Evolutionary conservation across 129 eudicot genomes (phyloP).

Genomic region (Pulicaria dysenterica): DNA sequence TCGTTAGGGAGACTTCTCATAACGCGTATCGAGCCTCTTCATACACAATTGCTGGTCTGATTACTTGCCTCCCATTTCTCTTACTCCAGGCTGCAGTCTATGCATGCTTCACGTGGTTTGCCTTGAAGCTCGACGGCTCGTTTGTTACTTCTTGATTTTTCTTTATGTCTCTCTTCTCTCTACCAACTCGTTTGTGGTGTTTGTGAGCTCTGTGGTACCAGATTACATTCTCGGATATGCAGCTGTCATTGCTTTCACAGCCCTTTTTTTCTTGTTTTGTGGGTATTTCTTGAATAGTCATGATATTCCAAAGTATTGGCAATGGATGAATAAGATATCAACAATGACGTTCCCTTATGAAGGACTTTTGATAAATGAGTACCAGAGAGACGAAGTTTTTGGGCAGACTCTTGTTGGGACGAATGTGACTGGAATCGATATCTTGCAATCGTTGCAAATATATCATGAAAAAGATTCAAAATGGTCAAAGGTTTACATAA

Average conservation of each 20-base stretch:
- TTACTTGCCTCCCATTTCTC: conserved; percentile 72
- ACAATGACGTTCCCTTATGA: conserved; percentile 86
- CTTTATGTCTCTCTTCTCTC: conserved; percentile 67
- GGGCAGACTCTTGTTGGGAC: conserved; percentile 35
- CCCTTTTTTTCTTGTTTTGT: conserved; percentile 79
- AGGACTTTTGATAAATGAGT: conserved; percentile 73
- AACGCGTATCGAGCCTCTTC: conserved; percentile 81
- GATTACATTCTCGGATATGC: conserved; percentile 80
- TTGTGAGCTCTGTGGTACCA: conserved; percentile 81
- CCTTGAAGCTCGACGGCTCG: conserved; percentile 56
- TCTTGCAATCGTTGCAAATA: conserved; percentile 51
- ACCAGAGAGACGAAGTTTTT: conserved; percentile 40
- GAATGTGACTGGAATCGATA: conserved; percentile 41
- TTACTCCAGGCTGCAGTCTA: conserved; percentile 64
- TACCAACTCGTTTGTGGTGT: conserved; percentile 78
- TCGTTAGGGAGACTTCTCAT: conserved; percentile 74
- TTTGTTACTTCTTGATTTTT: conserved; percentile 58
- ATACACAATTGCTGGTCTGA: conserved; percentile 64
- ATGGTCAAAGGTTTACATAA: conserved; percentile 58
- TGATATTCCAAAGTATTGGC: conserved; percentile 64
- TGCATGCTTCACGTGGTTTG: conserved; percentile 64
- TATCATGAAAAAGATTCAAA: conserved; percentile 33
- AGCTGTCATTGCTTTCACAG: conserved; percentile 78
- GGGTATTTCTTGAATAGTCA: conserved; percentile 66
- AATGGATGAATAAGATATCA: conserved; percentile 72